Conservation (phyloP, 441 rosid genomes). For the Jatropha multifida region DNA sequence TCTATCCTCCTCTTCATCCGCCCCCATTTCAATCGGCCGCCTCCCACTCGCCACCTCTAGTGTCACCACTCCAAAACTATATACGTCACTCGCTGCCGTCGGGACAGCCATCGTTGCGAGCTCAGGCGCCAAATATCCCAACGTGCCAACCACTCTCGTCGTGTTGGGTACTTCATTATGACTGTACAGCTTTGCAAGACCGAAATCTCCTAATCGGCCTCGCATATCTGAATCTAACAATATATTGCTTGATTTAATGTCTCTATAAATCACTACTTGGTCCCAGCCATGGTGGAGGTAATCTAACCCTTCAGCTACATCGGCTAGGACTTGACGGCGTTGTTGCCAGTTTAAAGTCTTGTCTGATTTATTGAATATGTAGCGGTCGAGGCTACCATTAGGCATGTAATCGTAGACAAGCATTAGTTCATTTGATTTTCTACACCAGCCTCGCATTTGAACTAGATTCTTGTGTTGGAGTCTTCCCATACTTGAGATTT, state of each 20-base stretch:
- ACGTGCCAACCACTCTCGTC: constrained; percentile 81
- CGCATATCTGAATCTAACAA: constrained; percentile 75
- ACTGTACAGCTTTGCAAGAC: constrained; percentile 83
- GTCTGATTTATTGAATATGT: constrained; percentile 41
- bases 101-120: constrained; percentile 74
- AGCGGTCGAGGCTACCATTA: constrained; percentile 82
- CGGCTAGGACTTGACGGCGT: constrained; percentile 70
- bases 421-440: constrained; percentile 67
- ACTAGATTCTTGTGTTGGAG: constrained; percentile 89
- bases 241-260: constrained; percentile 78
- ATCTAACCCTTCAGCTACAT: constrained; percentile 71
- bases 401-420: constrained; percentile 92
- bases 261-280: constrained; percentile 86
- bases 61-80: constrained; percentile 83
- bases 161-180: constrained; percentile 83
- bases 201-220: constrained; percentile 83
- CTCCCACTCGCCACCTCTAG: constrained; percentile 86
- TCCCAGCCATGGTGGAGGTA: constrained; percentile 94
- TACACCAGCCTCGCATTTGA: constrained; percentile 89
- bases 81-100: constrained; percentile 80
- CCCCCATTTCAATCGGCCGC: constrained; percentile 77
- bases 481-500: constrained; percentile 74
- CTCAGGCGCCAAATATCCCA: constrained; percentile 97
- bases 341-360: constrained; percentile 53
- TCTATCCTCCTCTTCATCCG: constrained; percentile 49